These are phyloP conservation scores for Leccinum fibrillosum DNA, from an alignment of 768 basidiomycete genomes.

Conservation along the genomic window DNA sequence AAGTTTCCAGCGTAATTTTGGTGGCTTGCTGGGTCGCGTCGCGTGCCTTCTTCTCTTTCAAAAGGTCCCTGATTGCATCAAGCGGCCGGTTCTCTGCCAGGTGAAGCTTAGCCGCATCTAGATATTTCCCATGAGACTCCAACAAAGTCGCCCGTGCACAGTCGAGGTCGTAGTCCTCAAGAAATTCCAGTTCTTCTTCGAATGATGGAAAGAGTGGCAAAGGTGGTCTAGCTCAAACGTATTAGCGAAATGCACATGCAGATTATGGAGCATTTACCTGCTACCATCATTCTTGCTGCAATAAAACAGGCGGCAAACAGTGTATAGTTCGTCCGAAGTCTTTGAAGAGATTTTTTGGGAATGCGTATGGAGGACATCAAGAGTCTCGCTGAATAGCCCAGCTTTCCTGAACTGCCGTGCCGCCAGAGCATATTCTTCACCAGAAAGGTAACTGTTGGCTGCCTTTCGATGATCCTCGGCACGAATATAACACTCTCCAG, in stretches of 20 bases:
- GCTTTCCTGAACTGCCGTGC: conserved; percentile 47
- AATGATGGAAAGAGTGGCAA: conserved; percentile 45
- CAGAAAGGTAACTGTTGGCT: conserved; percentile 41
- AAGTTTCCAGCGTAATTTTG: conserved; percentile 37
- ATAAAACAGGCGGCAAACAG: conserved; percentile 39
- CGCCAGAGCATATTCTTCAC: conserved; percentile 41
- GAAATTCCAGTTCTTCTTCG: conserved; percentile 55
- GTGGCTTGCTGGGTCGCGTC: conserved; percentile 34
- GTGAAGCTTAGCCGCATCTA: conserved; percentile 53
- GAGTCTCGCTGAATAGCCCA: too few relatives aligned
- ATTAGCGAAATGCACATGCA: not conserved
- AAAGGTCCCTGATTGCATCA: conserved; percentile 46
- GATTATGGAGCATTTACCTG: conserved; percentile 10
- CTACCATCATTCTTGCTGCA: conserved; percentile 29
- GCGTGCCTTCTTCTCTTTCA: conserved; percentile 31
- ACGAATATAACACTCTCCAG: conserved; percentile 46
- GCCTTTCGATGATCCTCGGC: conserved; percentile 41
- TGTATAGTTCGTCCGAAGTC: too few relatives aligned
- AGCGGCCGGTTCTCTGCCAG: conserved; percentile 43
- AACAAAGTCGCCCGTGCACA: conserved; percentile 45
- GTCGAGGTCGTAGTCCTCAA: conserved; percentile 54
- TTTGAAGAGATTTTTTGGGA: too few relatives aligned
- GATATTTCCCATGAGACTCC: conserved; percentile 37
- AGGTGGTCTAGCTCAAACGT: conserved; percentile 38
- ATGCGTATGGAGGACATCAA: too few relatives aligned